A percentile compares a stretch with the other conserved stretches of the same genome.
Conservation (phyloP, 345 rosid species). For the Hibiscus syriacus region DNA sequence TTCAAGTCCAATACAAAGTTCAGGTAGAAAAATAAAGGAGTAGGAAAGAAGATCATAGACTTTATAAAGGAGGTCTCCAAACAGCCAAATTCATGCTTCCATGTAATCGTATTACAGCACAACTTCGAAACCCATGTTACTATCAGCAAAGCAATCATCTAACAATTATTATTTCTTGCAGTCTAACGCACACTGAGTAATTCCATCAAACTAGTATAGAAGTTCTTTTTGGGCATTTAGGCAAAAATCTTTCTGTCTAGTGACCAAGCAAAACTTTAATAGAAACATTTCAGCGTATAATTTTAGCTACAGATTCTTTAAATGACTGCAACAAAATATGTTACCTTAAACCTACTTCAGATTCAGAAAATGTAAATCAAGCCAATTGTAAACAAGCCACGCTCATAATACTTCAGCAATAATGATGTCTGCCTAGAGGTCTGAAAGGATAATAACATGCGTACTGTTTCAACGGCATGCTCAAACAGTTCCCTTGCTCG, state of each 20-base stretch:
- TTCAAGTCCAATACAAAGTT: neutral
- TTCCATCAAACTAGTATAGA: neutral
- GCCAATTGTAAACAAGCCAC: neutral
- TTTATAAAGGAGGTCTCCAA: neutral
- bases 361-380: neutral
- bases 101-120: neutral
- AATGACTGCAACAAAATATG: neutral
- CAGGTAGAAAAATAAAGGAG: neutral
- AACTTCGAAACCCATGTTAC: neutral
- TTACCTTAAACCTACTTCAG: neutral
- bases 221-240: neutral
- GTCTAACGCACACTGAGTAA: neutral
- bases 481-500: conserved; percentile 91
- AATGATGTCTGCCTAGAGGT: neutral
- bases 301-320: neutral
- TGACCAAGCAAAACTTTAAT: neutral
- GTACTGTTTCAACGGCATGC: conserved; percentile 60
- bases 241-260: neutral
- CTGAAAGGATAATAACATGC: neutral
- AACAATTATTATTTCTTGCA: neutral
- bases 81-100: conserved; percentile 1
- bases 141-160: neutral
- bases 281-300: neutral
- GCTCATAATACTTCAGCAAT: neutral
- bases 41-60: neutral